Conservation (phyloP, 2,329 filamentous ascomycete species). For the Phoma sp. region DNA sequence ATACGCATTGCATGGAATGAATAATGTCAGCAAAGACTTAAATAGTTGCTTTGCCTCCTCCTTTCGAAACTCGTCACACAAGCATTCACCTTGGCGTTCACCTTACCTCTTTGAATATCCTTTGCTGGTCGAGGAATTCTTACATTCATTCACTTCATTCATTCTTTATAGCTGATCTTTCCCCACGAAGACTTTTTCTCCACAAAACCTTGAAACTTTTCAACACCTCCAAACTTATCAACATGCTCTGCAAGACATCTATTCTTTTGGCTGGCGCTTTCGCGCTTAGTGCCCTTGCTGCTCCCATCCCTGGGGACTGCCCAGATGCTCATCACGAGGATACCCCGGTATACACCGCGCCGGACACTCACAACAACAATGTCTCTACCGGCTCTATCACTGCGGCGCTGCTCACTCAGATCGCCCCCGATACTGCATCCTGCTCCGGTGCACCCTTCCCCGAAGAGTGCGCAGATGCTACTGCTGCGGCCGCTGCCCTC, state of each 20-base stretch:
- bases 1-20: conserved; percentile 6
- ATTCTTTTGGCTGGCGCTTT: conserved; percentile 32
- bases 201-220: background rate
- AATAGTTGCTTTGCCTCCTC: conserved; percentile 11
- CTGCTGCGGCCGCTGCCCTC: conserved; percentile 64
- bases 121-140: conserved; percentile 18
- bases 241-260: conserved; percentile 34
- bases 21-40: conserved; percentile 6
- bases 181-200: too few species aligned
- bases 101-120: conserved; percentile 10
- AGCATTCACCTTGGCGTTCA: conserved; percentile 4
- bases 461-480: conserved; percentile 65
- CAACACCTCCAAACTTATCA: conserved; percentile 9
- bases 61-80: background rate
- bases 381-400: conserved; percentile 23
- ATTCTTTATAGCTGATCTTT: background rate
- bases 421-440: conserved; percentile 63
- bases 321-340: background rate
- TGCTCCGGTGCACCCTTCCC: conserved; percentile 58
- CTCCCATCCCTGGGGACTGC: conserved; percentile 20
- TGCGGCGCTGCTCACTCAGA: conserved; percentile 51
- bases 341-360: background rate
- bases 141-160: conserved; percentile 12
- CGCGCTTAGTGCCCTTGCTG: conserved; percentile 48
- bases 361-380: conserved; percentile 7